Percentiles rank a stretch among this genome's conserved stretches.
phyloP scores from a whole-genome alignment of 1,284 basidiomycete species.

The Ceratobasidium papillatum region DNA sequence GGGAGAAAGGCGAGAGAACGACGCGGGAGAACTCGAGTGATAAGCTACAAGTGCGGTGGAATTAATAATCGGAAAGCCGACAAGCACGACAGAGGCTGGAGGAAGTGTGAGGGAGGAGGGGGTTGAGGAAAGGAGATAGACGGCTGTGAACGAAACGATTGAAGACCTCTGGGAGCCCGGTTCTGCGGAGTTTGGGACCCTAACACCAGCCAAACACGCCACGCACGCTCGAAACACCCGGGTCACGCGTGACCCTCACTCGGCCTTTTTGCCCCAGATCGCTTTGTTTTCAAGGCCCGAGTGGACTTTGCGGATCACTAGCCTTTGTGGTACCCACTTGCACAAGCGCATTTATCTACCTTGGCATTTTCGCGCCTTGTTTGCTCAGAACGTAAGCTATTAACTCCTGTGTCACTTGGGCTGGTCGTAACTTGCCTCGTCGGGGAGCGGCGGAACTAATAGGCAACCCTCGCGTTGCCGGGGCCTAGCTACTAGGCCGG shows the following conservation, averaged over 20 bases:
- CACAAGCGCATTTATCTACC: conserved; percentile 4
- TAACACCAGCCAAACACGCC: conserved; percentile 2
- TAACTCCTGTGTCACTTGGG: background rate
- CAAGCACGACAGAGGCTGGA: conserved; percentile 3
- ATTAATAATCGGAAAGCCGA: background rate
- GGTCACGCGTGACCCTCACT: conserved; percentile 24
- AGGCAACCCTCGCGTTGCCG: background rate
- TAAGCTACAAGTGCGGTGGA: conserved; percentile 34
- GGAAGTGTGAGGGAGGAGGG: conserved; percentile 20
- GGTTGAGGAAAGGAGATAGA: conserved; percentile 28
- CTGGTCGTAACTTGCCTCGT: background rate
- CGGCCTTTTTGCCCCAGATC: conserved; percentile 23
- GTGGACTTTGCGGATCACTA: background rate
- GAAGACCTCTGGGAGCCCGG: conserved; percentile 29
- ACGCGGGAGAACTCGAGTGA: conserved; percentile 12
- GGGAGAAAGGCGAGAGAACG: background rate
- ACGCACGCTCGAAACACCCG: conserved; percentile 1
- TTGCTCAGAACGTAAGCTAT: background rate
- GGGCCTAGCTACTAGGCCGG: background rate
- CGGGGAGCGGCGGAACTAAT: background rate
- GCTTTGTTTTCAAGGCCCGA: conserved; percentile 23
- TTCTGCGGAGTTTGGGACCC: conserved; percentile 3
- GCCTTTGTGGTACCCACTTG: conserved; percentile 22
- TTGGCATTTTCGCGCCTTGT: background rate
- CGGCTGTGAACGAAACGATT: background rate